A percentile compares a stretch with the other conserved stretches of the same genome.
These are phyloP conservation scores for Millerozyma acaciae DNA, from an alignment of 805 yeast genomes.

Conservation along the genomic window DNA sequence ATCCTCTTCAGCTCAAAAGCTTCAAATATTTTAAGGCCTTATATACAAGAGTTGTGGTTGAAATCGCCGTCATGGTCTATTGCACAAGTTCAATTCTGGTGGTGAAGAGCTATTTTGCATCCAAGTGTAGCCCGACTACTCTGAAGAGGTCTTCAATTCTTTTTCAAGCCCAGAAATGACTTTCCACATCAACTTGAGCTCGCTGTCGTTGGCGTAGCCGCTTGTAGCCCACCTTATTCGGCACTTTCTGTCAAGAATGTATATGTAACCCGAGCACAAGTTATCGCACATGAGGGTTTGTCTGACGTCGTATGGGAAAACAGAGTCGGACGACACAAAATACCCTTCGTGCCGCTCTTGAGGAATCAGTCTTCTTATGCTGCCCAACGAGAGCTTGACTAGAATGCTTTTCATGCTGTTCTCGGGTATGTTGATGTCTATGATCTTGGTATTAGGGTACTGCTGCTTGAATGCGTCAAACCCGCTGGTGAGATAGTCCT, in stretches of 20 bases:
- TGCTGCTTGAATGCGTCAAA: conserved; percentile 34
- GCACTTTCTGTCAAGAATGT: conserved; percentile 68
- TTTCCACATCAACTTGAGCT: conserved; percentile 60
- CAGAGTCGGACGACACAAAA: conserved; percentile 59
- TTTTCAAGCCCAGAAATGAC: conserved; percentile 56
- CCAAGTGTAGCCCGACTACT: too few species aligned
- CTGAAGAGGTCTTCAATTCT: too few species aligned
- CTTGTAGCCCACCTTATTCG: conserved; percentile 89
- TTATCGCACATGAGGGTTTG: conserved; percentile 65
- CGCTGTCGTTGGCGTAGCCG: conserved; percentile 73
- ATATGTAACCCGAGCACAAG: conserved; percentile 77
- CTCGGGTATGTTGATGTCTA: conserved; percentile 76
- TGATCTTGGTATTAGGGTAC: conserved; percentile 59
- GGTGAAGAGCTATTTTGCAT: too few species aligned
- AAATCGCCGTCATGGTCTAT: too few species aligned
- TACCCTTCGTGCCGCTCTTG: conserved; percentile 52
- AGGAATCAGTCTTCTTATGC: conserved; percentile 43
- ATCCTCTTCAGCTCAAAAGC: too few species aligned
- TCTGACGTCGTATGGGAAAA: conserved; percentile 53
- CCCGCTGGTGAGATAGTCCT: conserved; percentile 37
- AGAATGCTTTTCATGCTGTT: conserved; percentile 62
- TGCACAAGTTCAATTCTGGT: too few species aligned
- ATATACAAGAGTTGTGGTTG: too few species aligned
- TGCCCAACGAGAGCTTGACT: conserved; percentile 45
- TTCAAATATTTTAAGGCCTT: too few species aligned